phyloP scores from a whole-genome alignment of 192 early-diverging fungal genomes.

The Radiomyces spectabilis region DNA sequence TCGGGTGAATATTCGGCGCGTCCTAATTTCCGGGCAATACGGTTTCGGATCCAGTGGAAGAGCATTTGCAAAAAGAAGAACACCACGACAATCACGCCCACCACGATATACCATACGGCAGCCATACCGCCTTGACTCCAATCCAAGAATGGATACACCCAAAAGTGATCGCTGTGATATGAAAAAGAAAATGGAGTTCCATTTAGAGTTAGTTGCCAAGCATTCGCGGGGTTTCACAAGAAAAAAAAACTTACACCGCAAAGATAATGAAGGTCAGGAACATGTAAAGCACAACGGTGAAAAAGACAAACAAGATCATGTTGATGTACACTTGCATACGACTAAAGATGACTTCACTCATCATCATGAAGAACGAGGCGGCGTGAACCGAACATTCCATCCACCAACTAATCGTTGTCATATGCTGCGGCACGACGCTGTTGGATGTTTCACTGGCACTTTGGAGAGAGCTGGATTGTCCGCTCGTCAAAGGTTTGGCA shows the following conservation, averaged over 20 bases:
- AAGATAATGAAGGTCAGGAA: conserved; percentile 20
- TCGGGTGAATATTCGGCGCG: too few relatives aligned
- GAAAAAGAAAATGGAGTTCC: background rate
- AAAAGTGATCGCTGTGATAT: conserved; percentile 13
- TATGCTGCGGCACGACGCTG: too few relatives aligned
- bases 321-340: conserved; percentile 13
- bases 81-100: conserved; percentile 10
- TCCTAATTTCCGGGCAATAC: conserved; percentile 4
- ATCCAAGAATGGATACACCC: conserved; percentile 29
- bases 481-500: background rate
- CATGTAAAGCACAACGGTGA: conserved; percentile 12
- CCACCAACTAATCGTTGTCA: too few relatives aligned
- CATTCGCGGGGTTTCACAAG: background rate
- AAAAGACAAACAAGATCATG: conserved; percentile 7
- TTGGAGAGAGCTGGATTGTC: background rate
- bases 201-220: too few relatives aligned
- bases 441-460: too few relatives aligned
- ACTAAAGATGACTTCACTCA: conserved; percentile 24
- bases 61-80: conserved; percentile 16
- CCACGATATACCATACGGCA: conserved; percentile 22
- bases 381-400: conserved; percentile 18
- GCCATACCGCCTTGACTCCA: conserved; percentile 19
- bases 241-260: conserved; percentile 23
- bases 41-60: conserved; percentile 20
- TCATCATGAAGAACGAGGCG: conserved; percentile 23